These are phyloP conservation scores for Psilocybe cyanescens DNA, from an alignment of 768 basidiomycete species.

Conservation along the genomic window DNA sequence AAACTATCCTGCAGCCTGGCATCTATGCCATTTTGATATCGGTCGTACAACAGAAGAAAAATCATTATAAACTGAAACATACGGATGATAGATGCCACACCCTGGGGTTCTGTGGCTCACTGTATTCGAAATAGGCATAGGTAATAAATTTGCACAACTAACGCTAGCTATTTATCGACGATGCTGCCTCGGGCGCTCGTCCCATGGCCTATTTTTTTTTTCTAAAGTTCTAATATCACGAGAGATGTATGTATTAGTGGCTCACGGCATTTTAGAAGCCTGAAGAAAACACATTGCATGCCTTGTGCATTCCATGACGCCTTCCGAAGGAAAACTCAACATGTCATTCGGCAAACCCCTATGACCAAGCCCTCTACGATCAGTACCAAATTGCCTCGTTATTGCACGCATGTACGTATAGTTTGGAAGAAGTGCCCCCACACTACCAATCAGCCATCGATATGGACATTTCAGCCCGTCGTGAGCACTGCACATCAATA, in stretches of 20 bases:
- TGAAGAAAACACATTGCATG: background rate
- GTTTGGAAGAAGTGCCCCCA: background rate
- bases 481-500: background rate
- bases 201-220: too few species aligned
- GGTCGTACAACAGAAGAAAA: too few species aligned
- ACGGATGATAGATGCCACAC: too few species aligned
- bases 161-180: background rate
- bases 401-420: background rate
- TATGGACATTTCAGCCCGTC: background rate
- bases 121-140: background rate
- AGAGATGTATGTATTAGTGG: background rate
- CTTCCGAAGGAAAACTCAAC: background rate
- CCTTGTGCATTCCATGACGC: background rate
- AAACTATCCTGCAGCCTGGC: too few species aligned
- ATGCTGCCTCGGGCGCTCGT: too few species aligned
- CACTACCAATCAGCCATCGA: background rate
- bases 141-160: background rate
- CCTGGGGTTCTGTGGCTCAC: background rate
- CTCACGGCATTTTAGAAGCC: background rate
- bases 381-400: background rate
- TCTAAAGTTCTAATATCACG: background rate
- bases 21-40: too few species aligned
- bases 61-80: too few species aligned
- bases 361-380: background rate
- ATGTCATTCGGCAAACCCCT: background rate